Evolutionary conservation across 345 rosid species (phyloP).

Genomic region (Sonneratia alba): DNA sequence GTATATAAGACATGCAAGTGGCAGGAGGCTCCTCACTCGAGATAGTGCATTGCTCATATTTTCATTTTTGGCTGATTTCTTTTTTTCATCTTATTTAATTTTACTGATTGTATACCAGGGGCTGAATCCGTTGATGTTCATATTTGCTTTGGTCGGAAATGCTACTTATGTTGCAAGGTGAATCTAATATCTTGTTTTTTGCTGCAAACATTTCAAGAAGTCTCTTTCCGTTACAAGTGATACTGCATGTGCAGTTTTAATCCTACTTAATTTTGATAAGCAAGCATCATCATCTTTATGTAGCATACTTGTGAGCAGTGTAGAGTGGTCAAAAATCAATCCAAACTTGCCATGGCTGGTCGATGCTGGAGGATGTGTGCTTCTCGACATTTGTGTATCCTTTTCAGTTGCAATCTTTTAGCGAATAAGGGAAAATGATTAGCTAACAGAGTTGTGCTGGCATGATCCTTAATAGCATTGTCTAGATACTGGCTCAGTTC

Average conservation of each 20-base stretch:
- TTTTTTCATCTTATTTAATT: not conserved
- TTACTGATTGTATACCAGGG: constrained; percentile 30
- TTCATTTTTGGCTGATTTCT: not conserved
- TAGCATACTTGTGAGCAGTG: constrained; percentile 59
- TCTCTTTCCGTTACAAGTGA: not conserved
- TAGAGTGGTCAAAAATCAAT: constrained; percentile 52
- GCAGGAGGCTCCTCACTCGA: not conserved
- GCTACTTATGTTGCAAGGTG: constrained; percentile 76
- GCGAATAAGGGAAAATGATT: not conserved
- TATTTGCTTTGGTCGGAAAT: constrained; percentile 75
- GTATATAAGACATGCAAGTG: not conserved
- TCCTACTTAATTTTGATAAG: not conserved
- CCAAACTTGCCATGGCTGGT: constrained; percentile 83
- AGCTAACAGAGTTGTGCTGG: not conserved
- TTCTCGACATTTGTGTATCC: constrained; percentile 75
- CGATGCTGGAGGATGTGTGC: constrained; percentile 76
- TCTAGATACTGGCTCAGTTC: constrained; percentile 66
- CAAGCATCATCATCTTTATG: not conserved
- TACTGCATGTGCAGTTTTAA: not conserved
- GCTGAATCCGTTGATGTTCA: constrained; percentile 74
- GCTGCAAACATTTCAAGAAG: too few relatives aligned
- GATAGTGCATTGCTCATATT: not conserved
- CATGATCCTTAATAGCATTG: constrained; percentile 19
- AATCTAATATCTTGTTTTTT: not conserved
- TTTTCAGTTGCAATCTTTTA: not conserved